Evolutionary conservation across 2,329 filamentous ascomycete species (phyloP).

Genomic region (Cordyceps farinosa): DNA sequence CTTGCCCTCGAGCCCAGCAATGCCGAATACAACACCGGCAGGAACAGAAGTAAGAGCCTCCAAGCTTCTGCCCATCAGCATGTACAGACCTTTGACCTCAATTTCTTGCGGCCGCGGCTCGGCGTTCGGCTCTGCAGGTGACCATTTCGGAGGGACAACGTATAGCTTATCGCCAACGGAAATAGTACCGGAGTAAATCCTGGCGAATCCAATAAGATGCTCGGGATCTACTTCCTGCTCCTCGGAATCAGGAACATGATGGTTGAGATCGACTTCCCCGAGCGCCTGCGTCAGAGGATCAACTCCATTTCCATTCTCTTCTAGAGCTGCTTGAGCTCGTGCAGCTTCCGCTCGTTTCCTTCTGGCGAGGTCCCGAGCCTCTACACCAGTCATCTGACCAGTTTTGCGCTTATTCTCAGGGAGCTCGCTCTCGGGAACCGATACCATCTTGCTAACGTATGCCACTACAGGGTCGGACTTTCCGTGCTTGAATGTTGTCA

Average conservation of each 20-base stretch:
- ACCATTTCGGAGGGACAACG: slow-evolving; percentile 89
- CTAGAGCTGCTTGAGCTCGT: slow-evolving; percentile 63
- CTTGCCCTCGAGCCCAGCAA: slow-evolving; percentile 85
- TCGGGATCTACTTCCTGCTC: slow-evolving; percentile 69
- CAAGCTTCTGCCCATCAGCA: slow-evolving; percentile 90
- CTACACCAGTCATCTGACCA: slow-evolving; percentile 77
- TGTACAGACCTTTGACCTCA: slow-evolving; percentile 81
- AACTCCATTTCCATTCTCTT: slow-evolving; percentile 42
- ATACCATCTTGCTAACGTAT: slow-evolving; percentile 98
- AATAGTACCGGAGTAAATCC: slow-evolving; percentile 87
- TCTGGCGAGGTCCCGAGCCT: slow-evolving; percentile 81
- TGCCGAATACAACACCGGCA: slow-evolving; percentile 92
- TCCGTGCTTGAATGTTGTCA: slow-evolving; percentile 72
- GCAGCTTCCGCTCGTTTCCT: slow-evolving; percentile 88
- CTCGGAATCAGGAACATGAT: slow-evolving; percentile 43
- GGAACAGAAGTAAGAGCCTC: slow-evolving; percentile 81
- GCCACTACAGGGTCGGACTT: slow-evolving; percentile 77
- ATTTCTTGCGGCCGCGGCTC: slow-evolving; percentile 75
- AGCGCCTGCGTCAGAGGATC: slow-evolving; percentile 59
- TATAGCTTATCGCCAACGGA: slow-evolving; percentile 88
- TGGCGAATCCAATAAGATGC: slow-evolving; percentile 89
- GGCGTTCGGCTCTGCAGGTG: slow-evolving; percentile 70
- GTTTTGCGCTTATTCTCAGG: slow-evolving; percentile 74
- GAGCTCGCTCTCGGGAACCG: slow-evolving; percentile 86
- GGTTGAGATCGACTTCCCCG: slow-evolving; percentile 57